Evolutionary conservation across 2,329 filamentous ascomycete species (phyloP).

Genomic region (Colletotrichum cuscutae): DNA sequence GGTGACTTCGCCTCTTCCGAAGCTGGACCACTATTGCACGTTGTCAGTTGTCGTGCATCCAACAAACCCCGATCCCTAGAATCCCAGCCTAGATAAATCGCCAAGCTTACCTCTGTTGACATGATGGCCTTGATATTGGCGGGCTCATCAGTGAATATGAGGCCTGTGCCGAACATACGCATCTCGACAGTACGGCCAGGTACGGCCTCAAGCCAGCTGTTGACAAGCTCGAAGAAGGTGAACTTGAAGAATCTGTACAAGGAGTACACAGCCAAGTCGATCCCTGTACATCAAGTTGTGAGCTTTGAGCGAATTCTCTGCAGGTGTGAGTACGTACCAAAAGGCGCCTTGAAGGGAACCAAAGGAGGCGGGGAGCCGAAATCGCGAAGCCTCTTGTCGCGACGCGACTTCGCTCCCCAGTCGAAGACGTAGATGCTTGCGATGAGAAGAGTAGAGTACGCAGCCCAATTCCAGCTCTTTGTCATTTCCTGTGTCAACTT

Average conservation of each 20-base stretch:
- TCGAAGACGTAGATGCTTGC: not conserved
- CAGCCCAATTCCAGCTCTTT: not conserved
- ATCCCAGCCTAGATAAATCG: not conserved
- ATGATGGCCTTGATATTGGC: not conserved
- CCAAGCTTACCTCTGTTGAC: not conserved
- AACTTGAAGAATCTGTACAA: not conserved
- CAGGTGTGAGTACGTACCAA: not conserved
- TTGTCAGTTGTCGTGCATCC: not conserved
- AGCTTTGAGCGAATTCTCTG: not conserved
- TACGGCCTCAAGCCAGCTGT: not conserved
- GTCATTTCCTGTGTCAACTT: not conserved
- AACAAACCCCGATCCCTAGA: not conserved
- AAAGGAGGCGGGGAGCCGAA: not conserved
- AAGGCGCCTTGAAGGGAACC: not conserved
- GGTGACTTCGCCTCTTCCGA: not conserved
- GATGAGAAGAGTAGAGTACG: not conserved
- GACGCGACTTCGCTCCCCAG: not conserved
- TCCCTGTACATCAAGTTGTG: not conserved
- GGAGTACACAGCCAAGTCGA: not conserved
- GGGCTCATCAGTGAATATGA: not conserved
- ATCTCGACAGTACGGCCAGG: not conserved
- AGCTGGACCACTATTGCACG: not conserved
- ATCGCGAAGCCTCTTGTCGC: not conserved
- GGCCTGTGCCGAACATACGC: not conserved
- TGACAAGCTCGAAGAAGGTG: not conserved